A percentile compares a stretch with the other conserved stretches of the same genome.
These are phyloP conservation scores for Megacollybia marginata DNA, from an alignment of 768 basidiomycete genomes.

Conservation along the genomic window DNA sequence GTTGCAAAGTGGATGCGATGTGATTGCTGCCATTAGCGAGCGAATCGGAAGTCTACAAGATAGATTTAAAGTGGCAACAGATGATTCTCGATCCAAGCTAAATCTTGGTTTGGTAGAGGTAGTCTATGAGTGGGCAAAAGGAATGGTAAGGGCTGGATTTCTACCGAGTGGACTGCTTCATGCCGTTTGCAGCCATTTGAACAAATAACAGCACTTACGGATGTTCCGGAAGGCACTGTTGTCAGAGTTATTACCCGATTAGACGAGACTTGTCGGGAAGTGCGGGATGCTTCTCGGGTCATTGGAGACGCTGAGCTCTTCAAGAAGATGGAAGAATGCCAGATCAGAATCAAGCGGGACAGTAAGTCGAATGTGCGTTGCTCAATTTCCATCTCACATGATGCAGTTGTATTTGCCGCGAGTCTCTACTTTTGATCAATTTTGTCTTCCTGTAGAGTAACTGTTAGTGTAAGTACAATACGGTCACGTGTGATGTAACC, in stretches of 20 bases:
- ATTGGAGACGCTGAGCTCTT: slow-evolving; percentile 95
- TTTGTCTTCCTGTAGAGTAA: slow-evolving; percentile 1
- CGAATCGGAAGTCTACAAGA: slow-evolving; percentile 78
- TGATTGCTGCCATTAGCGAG: slow-evolving; percentile 72
- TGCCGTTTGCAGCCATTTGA: slow-evolving; percentile 71
- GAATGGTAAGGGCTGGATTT: slow-evolving; percentile 65
- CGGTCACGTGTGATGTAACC: too few species aligned
- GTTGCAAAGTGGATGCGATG: slow-evolving; percentile 72
- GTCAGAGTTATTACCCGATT: slow-evolving; percentile 93
- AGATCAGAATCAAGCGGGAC: slow-evolving; percentile 90
- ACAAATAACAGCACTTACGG: slow-evolving; percentile 87
- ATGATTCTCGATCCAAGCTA: slow-evolving; percentile 70
- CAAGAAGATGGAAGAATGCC: slow-evolving; percentile 97
- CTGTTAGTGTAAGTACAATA: too few species aligned
- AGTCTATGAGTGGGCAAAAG: slow-evolving; percentile 98
- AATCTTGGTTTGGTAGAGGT: slow-evolving; percentile 94
- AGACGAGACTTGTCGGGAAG: slow-evolving; percentile 96
- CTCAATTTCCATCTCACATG: neutral
- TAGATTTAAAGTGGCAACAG: slow-evolving; percentile 65
- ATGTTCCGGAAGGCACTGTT: slow-evolving; percentile 94
- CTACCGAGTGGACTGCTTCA: neutral
- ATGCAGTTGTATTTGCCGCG: slow-evolving; percentile 75
- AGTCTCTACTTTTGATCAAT: slow-evolving; percentile 75
- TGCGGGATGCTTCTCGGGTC: slow-evolving; percentile 92
- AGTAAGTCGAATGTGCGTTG: slow-evolving; percentile 48